Evolutionary conservation across 2,329 filamentous ascomycete species (phyloP), one percentile per base, ranked within the genome.

Genomic region (Chaetomium sp.): DNA sequence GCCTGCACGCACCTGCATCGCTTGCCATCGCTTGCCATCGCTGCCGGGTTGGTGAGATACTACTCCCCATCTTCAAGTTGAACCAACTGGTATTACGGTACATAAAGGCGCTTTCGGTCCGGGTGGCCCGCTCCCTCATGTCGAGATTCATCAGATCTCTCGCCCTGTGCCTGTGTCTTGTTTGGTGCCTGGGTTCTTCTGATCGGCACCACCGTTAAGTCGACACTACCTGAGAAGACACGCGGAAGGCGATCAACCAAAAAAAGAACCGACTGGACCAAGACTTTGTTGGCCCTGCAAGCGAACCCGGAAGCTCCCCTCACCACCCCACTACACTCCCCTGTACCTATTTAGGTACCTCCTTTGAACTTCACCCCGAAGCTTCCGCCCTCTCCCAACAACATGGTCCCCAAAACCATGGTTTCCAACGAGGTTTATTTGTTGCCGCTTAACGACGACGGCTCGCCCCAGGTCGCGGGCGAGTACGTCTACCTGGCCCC

Each of bases 401-500:
- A 51, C 69, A 84, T 85, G 81, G 75, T 77, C 65, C 80, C 81
- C 59, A 74, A 74, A 71, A 85, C 77, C 60, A 83, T 85, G 74
- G 79, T 79, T 65, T 84, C 82, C 65, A 82, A 76, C 69, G 81
- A 89, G 72, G 85, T 96, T 61, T 95, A 96, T 75, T 76, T 95
- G 67, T 81, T 99, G 61, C 89, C 89, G 62, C 82, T 99, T 72
- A 94, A 90, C 69, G 92, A 99, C 73, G 82, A 92, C 73, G 94
- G 95, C 65, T 91, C 90, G 63, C 94, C 95, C 38, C 86, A 95
- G 70, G 85, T 99, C 49, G 80, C 88, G 33, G 89, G 91, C 66
- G 85, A 88, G 64, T 99, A 96, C 76, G 88, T 97, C 66, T 96
- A 96, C 71, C 78, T 99, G 44, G 87, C 91, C 0, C 85, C 94